Conservation (phyloP, 805 yeast species). For the Cyberlindnera americana region DNA sequence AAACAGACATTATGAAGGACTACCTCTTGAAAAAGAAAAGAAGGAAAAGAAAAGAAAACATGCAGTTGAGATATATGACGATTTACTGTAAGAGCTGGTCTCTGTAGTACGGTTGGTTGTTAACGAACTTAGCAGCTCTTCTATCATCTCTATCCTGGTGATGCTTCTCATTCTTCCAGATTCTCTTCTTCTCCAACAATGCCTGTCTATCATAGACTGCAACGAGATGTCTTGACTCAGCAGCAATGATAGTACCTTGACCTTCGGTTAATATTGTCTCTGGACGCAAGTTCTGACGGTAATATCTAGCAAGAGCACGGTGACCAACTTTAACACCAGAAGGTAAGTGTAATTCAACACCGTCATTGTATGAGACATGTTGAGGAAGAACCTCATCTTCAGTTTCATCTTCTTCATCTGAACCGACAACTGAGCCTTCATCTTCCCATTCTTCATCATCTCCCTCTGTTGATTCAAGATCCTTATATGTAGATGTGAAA, state of each 20-base stretch:
- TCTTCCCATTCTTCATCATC: slow-evolving; percentile 33
- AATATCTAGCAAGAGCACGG: slow-evolving; percentile 74
- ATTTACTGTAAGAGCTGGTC: slow-evolving; percentile 63
- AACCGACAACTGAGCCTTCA: slow-evolving; percentile 37
- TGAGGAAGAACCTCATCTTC: slow-evolving; percentile 36
- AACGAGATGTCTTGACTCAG: slow-evolving; percentile 59
- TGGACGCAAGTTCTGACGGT: slow-evolving; percentile 67
- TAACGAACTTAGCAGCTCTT: slow-evolving; percentile 73
- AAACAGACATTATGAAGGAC: background rate
- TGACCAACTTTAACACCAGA: slow-evolving; percentile 85
- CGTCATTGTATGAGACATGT: slow-evolving; percentile 51
- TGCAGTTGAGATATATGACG: too few relatives aligned
- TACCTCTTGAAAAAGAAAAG: background rate
- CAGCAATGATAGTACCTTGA: slow-evolving; percentile 81
- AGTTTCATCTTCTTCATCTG: slow-evolving; percentile 30
- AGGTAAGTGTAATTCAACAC: slow-evolving; percentile 75
- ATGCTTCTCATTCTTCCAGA: slow-evolving; percentile 63
- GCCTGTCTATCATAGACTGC: slow-evolving; percentile 42
- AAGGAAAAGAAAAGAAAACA: background rate
- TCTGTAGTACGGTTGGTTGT: slow-evolving; percentile 85
- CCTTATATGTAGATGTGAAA: slow-evolving; percentile 66
- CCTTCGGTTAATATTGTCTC: slow-evolving; percentile 63
- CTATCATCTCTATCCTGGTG: slow-evolving; percentile 46
- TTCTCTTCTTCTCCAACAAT: slow-evolving; percentile 49
- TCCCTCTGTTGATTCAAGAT: slow-evolving; percentile 26